Evolutionary conservation across 768 basidiomycete genomes (phyloP).

Genomic region (Pilatotrama ljubarskyi): DNA sequence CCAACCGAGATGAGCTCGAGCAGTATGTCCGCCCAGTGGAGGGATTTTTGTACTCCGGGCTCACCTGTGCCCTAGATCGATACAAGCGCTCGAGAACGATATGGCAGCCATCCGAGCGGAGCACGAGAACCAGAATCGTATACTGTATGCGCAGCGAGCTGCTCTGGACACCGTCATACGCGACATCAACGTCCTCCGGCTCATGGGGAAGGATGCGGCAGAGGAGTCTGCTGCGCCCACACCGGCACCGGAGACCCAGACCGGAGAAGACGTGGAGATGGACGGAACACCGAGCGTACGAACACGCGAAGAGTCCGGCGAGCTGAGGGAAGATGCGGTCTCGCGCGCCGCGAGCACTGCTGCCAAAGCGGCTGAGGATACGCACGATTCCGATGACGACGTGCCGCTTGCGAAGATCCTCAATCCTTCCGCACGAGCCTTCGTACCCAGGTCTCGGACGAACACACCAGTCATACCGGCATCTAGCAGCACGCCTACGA

Average conservation of each 20-base stretch:
- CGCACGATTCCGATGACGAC: conserved; percentile 42
- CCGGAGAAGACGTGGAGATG: conserved; percentile 28
- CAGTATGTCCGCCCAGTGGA: conserved; percentile 48
- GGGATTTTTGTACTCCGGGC: background rate
- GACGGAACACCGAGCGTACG: conserved; percentile 20
- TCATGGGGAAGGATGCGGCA: conserved; percentile 60
- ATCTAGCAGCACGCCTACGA: conserved; percentile 2
- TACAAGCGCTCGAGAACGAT: conserved; percentile 70
- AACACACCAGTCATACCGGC: conserved; percentile 28
- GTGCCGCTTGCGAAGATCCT: conserved; percentile 34
- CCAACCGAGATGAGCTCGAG: conserved; percentile 74
- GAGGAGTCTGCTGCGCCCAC: conserved; percentile 47
- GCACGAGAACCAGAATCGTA: conserved; percentile 70
- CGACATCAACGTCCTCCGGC: conserved; percentile 60
- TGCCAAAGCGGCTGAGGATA: conserved; percentile 46
- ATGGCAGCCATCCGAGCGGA: conserved; percentile 73
- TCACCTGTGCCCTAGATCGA: conserved; percentile 47
- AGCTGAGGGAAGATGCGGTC: conserved; percentile 20
- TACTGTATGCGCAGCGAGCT: conserved; percentile 65
- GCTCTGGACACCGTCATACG: conserved; percentile 66
- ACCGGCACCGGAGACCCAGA: conserved; percentile 46
- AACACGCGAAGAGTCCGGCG: conserved; percentile 26
- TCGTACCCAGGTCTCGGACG: conserved; percentile 33
- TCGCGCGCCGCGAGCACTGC: conserved; percentile 36
- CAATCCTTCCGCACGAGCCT: conserved; percentile 36